Evolutionary conservation across 2,329 filamentous ascomycete species (phyloP), one percentile per base, ranked within the genome.

Genomic region (Trichoderma arundinaceum): DNA sequence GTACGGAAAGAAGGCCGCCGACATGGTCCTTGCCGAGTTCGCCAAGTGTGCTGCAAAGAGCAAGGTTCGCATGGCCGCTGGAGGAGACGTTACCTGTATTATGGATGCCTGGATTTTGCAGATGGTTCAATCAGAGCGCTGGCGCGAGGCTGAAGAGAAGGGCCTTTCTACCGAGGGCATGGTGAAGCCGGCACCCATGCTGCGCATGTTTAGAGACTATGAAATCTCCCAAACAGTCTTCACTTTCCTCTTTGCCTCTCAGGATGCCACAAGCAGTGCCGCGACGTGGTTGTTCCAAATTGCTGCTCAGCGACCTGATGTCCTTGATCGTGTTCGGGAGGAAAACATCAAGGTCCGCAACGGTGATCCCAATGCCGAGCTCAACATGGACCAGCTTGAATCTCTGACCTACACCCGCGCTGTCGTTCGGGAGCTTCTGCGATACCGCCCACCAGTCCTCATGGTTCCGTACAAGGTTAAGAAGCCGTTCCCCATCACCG

Each of bases 381-480:
- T 97, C 69, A 88, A 86, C 71, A 88, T 98, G 83, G 93, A 97
- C 66, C 85, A 95, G 79, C 87, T 98, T 53, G 95, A 98, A 75
- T 89, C 90, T 60, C 87, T 97, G 84, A 86, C 87, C 13, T 97
- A 96, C 79, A 98, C 95, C 49, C 91, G 92, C 66, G 94, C 93
- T 46, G 92, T 97, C 49, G 91, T 98, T 70, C 92, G 91, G 72
- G 93, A 97, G 82, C 90, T 92, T 66, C 87, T 97, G 70, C 92
- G 95, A 75, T 98, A 96, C 84, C 91, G 94, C 65, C 95, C 95
- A 69, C 95, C 95, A 65, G 95, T 99, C 74, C 86, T 97, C 78
- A 97, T 99, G 92, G 92, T 97, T 58, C 95, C 95, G 39, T 98
- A 98, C 79, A 78, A 94, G 68, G 92, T 89, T 70, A 98, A 98